Base-by-base conservation (phyloP, 2,329 filamentous ascomycete species). In the Arthrobotrys conoides region DNA sequence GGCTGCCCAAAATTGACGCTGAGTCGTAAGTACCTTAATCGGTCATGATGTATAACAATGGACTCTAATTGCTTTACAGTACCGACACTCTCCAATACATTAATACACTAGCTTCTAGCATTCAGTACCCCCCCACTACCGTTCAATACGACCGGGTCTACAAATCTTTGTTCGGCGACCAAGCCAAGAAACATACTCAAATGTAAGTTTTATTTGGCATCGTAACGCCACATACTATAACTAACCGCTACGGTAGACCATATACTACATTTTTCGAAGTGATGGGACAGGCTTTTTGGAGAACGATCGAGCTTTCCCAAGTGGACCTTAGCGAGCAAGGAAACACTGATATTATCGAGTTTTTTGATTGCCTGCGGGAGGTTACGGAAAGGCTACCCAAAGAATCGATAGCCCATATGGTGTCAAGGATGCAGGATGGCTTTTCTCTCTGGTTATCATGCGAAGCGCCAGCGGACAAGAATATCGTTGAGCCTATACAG, bases 131-230 rank as follows among this genome's bases (percentile, higher is more conserved):
- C 1, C 48, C 36, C 14, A 63, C 61, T 5, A 63, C 67, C 2
- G 63, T 71, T 22, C 73, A 71, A 49, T 77, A 77, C 22, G 73
- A 77, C 12, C 67, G 63, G 16, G 73, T 77, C 1, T 77, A 77
- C 33, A 77, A 77, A 16, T 44, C 67, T 2, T 30, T 77, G 1
- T 77, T 77, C 27, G 73, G 73, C n/a, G 73, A 77, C 22, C 67
- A 67, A 24, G 44, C 73, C 16, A 71, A 49, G 24, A 77, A 68
- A 44, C 61, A 71, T 24, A 22, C 36, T 16, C 73, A 71, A 38
- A 38, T 68, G 73, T 77, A 46, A 67, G 73, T 63, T 20, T 41
- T 24, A 51, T 14, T n/a, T n/a, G 10, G 2, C 18, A 55, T n/a
- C 30, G 0, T 4, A 22, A 18, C 1, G 14, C 8, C 51, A n/a